Evolutionary conservation across 768 basidiomycete genomes (phyloP).

Genomic region (Porpolomopsis calyptriformis): DNA sequence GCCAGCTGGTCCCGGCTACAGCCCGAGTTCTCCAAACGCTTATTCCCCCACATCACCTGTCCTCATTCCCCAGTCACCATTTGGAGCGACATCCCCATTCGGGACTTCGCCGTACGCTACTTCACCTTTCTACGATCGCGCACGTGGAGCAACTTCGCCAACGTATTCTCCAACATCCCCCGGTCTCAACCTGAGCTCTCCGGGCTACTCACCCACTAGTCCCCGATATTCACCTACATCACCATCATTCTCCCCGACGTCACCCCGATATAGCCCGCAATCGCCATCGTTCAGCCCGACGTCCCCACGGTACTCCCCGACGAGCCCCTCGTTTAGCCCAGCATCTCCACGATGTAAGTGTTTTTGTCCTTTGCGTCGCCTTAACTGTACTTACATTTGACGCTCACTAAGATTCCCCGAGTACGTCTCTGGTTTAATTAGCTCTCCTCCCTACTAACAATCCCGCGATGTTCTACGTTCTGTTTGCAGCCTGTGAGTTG

Average conservation of each 20-base stretch:
- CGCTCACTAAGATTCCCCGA: conserved; percentile 58
- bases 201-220: conserved; percentile 76
- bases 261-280: conserved; percentile 77
- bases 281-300: conserved; percentile 88
- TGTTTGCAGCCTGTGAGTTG: conserved; percentile 49
- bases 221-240: conserved; percentile 81
- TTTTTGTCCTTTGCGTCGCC: conserved; percentile 5
- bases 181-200: conserved; percentile 70
- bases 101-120: conserved; percentile 73
- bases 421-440: conserved; percentile 33
- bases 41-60: conserved; percentile 83
- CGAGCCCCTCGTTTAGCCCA: conserved; percentile 85
- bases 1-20: conserved; percentile 79
- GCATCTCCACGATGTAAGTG: conserved; percentile 82
- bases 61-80: conserved; percentile 79
- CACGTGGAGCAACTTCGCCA: conserved; percentile 56
- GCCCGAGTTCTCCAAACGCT: conserved; percentile 81
- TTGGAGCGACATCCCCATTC: conserved; percentile 75
- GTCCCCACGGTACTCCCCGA: conserved; percentile 81
- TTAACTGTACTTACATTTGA: conserved; percentile 13
- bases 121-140: conserved; percentile 72
- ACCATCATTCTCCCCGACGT: conserved; percentile 77
- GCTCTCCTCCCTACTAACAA: conserved; percentile 17
- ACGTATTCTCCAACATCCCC: conserved; percentile 87
- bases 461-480: conserved; percentile 2